Conservation (phyloP, 768 basidiomycete genomes). For the Trametes coccinea region DNA sequence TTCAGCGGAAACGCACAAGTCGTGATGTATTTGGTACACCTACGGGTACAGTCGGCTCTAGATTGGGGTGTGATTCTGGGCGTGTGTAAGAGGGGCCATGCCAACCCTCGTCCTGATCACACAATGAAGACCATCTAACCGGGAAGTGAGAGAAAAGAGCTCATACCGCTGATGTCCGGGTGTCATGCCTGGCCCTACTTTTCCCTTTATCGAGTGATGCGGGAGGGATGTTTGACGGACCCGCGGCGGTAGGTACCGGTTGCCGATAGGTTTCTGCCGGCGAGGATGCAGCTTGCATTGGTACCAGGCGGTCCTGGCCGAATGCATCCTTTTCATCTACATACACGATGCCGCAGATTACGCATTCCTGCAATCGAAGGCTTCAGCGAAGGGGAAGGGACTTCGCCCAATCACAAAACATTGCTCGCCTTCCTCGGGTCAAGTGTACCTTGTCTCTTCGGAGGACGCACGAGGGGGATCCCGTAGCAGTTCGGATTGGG, state of each 20-base stretch:
- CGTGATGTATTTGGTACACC: neutral
- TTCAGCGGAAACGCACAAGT: neutral
- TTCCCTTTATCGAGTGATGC: conserved; percentile 9
- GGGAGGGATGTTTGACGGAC: neutral
- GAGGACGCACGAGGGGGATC: conserved; percentile 80
- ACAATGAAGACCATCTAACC: neutral
- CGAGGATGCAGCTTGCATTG: conserved; percentile 8
- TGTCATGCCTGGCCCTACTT: neutral
- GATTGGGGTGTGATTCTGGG: neutral
- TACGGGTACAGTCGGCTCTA: neutral
- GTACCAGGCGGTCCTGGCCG: conserved; percentile 43
- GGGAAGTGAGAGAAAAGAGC: neutral
- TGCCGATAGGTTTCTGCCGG: conserved; percentile 1
- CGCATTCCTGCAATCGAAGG: conserved; percentile 64
- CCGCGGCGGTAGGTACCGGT: neutral
- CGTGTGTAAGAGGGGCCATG: neutral
- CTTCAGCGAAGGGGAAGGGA: neutral
- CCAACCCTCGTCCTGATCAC: neutral
- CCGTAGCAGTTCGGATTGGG: conserved; percentile 69
- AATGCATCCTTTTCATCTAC: conserved; percentile 51
- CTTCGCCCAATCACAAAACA: conserved; percentile 17
- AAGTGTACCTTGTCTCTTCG: conserved; percentile 58
- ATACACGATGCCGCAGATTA: conserved; percentile 69
- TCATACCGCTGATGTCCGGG: neutral
- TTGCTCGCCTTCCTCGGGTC: conserved; percentile 62